Percentiles rank a stretch among this genome's conserved stretches.
These are phyloP conservation scores for Passalora sequoiae DNA, from an alignment of 2,329 filamentous ascomycete species.

Conservation along the genomic window DNA sequence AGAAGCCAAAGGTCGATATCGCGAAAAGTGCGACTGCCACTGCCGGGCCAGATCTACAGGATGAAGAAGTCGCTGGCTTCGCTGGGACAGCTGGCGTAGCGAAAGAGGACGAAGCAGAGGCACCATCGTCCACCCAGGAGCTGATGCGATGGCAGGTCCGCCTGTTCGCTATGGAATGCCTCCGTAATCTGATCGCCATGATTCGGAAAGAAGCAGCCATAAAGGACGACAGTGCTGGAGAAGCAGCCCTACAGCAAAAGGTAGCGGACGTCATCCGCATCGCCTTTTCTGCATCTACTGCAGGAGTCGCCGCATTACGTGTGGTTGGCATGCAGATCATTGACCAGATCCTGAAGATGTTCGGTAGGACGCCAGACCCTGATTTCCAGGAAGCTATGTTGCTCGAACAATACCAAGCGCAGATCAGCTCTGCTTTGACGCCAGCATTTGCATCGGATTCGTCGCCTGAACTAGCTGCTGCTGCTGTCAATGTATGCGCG, in stretches of 20 bases:
- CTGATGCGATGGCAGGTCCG: slow-evolving; percentile 91
- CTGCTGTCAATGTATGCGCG: slow-evolving; percentile 96
- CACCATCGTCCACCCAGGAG: slow-evolving; percentile 60
- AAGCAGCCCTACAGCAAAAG: slow-evolving; percentile 71
- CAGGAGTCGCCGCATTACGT: slow-evolving; percentile 80
- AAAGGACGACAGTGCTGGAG: slow-evolving; percentile 72
- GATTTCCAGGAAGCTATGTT: slow-evolving; percentile 97
- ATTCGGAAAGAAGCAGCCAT: slow-evolving; percentile 73
- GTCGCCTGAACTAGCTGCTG: slow-evolving; percentile 88
- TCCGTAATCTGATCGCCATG: slow-evolving; percentile 74
- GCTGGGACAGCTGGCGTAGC: slow-evolving; percentile 64
- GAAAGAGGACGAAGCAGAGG: slow-evolving; percentile 39
- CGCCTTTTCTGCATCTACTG: slow-evolving; percentile 95
- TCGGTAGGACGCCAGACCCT: slow-evolving; percentile 89
- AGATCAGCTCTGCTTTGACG: slow-evolving; percentile 93
- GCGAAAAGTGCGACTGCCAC: slow-evolving; percentile 41
- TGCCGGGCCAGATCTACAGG: slow-evolving; percentile 71
- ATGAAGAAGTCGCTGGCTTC: slow-evolving; percentile 96
- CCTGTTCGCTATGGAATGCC: slow-evolving; percentile 85
- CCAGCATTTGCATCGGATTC: slow-evolving; percentile 95
- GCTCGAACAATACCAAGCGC: slow-evolving; percentile 95
- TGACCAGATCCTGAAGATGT: slow-evolving; percentile 88
- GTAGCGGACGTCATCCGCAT: slow-evolving; percentile 92
- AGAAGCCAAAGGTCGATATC: slow-evolving; percentile 41
- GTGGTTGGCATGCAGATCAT: slow-evolving; percentile 92